Conservation (phyloP, 2,329 filamentous ascomycete species). For the Fusarium agapanthi region DNA sequence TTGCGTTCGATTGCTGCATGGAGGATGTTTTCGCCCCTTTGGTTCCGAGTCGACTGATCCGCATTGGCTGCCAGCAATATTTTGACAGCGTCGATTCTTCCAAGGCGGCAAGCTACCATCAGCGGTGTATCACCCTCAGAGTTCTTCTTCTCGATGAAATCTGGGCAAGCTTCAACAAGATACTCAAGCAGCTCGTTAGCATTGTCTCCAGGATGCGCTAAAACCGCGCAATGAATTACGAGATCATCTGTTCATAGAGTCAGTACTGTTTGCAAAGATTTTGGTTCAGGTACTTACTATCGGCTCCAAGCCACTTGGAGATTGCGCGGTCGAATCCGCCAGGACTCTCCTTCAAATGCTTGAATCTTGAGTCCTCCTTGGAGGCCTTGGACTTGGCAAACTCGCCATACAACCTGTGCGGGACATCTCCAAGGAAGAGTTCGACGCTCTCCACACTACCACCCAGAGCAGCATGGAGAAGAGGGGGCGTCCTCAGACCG, state of each 20-base stretch:
- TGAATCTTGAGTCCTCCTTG: conserved; percentile 68
- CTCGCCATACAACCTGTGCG: conserved; percentile 72
- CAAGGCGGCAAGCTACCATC: conserved; percentile 68
- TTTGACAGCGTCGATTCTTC: conserved; percentile 63
- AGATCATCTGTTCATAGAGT: conserved; percentile 60
- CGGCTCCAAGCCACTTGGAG: conserved; percentile 66
- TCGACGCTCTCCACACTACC: conserved; percentile 75
- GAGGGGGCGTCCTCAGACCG: conserved; percentile 62
- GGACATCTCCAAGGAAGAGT: conserved; percentile 79
- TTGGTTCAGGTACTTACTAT: conserved; percentile 57
- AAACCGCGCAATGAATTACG: conserved; percentile 72
- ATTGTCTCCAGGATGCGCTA: conserved; percentile 51
- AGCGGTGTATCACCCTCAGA: conserved; percentile 71
- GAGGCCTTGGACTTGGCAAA: conserved; percentile 70
- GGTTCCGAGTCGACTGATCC: conserved; percentile 72
- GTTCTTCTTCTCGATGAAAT: conserved; percentile 69
- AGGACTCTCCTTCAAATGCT: conserved; percentile 65
- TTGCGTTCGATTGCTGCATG: conserved; percentile 61
- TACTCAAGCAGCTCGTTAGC: conserved; percentile 69
- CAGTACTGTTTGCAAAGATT: conserved; percentile 9
- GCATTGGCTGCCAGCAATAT: conserved; percentile 74
- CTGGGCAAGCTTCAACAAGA: conserved; percentile 69
- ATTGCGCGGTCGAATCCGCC: conserved; percentile 72
- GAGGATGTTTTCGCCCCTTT: conserved; percentile 70
- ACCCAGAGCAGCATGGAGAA: conserved; percentile 64